Conservation (phyloP, 257 asterid genomes). For the Primulina tabacum region DNA sequence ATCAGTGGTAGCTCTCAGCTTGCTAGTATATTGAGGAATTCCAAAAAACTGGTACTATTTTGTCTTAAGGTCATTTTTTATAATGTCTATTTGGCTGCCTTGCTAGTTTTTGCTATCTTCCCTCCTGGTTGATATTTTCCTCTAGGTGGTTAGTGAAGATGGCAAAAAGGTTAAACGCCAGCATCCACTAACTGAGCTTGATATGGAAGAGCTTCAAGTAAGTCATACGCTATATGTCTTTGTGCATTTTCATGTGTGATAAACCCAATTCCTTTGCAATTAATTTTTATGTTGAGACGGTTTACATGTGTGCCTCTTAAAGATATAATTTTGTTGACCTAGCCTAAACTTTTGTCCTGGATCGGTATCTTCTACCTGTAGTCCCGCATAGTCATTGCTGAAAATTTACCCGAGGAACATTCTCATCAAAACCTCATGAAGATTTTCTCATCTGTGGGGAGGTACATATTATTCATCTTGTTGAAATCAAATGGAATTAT, state of each 20-base stretch:
- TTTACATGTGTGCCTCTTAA: not conserved
- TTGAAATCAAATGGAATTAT: slow-evolving; percentile 1
- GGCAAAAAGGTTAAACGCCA: slow-evolving; percentile 75
- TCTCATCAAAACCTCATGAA: slow-evolving; percentile 90
- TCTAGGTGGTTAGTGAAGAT: slow-evolving; percentile 80
- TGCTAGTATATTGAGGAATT: slow-evolving; percentile 58
- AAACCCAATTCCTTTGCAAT: not conserved
- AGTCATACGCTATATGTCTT: slow-evolving; percentile 20
- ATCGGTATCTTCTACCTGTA: slow-evolving; percentile 26
- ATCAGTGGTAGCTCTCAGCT: slow-evolving; percentile 56
- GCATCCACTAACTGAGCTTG: slow-evolving; percentile 59
- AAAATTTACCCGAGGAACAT: slow-evolving; percentile 88
- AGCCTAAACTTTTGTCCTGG: slow-evolving; percentile 13
- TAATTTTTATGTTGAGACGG: not conserved
- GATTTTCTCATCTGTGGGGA: slow-evolving; percentile 78
- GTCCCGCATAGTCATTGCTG: slow-evolving; percentile 83
- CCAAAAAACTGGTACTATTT: slow-evolving; percentile 62
- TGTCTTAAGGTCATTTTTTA: slow-evolving; percentile 12
- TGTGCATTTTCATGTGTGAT: slow-evolving; percentile 11
- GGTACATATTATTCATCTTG: slow-evolving; percentile 43
- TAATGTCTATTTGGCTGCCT: slow-evolving; percentile 8
- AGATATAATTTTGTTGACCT: slow-evolving; percentile 2
- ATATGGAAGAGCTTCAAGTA: slow-evolving; percentile 89
- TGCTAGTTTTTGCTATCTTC: slow-evolving; percentile 15
- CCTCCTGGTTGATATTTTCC: slow-evolving; percentile 22